Base-by-base conservation (phyloP, 129 eudicot genomes). In the Pulicaria dysenterica region DNA sequence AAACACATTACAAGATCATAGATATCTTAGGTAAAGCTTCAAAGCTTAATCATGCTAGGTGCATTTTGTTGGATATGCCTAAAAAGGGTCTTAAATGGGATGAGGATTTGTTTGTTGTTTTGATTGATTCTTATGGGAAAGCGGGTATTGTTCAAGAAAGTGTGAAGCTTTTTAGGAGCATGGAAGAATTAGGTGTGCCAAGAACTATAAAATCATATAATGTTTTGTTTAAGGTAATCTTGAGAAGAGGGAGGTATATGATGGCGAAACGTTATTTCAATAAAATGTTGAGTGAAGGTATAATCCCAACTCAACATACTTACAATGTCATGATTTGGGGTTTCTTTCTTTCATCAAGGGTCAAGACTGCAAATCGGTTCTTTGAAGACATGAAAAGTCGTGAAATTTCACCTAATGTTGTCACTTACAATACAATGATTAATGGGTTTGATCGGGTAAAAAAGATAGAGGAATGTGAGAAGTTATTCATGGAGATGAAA, bases 211-310 rank as follows among this genome's bases (percentile, higher is more conserved):
- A 89, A 40, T 80, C 96, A 0, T 90, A 94, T 60, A 81, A 94
- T 79, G 73, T 81, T 64, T 73, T 94, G 70, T 90, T 94, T 70
- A 87, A 90, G 85, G 95, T 90, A 61, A 90, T 90, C 4, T 60
- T 86, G 88, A 79, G 96, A 9, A 71, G 87, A 42, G 98, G 96
- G 56, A 58, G 96, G 74, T 87, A 82, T 84, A 85, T 86, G 95
- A 94, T 94, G 98, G 98, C 92, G 1, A 90, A 94, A 83, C 77
- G 95, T 60, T 87, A 87, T 64, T 94, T 83, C 14, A 94, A 94
- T 58, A 90, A 87, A 81, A 94, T 88, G 98, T 76, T 86, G 80
- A 57, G 48, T 48, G 95, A 90, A 55, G 95, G 89, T 42, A 90
- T 94, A 8, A 78, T 79, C 45, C 98, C 96, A 0, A 84, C 92